Base-by-base conservation (phyloP, 768 basidiomycete species). In the Mycena pura region DNA sequence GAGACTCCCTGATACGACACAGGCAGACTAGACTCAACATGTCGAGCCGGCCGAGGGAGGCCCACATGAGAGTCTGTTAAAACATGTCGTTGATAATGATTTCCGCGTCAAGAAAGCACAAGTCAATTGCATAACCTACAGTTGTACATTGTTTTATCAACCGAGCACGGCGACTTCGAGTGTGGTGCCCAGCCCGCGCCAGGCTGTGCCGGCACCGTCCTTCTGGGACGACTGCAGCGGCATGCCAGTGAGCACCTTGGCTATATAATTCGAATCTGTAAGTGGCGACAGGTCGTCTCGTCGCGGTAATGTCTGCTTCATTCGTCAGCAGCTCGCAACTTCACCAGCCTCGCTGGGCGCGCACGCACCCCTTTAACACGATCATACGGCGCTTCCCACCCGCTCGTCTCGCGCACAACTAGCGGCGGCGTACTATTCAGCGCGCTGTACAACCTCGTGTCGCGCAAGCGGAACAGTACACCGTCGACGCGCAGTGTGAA, bases 401-500 rank as follows among this genome's bases (percentile, higher is more conserved):
- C 97, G 55, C 86, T 88, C 19, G 83, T 79, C 72, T 99, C 95
- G 38, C 92, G 84, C 5, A 98, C 82, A 38, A 99, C 72, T 29
- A 85, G 70, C 1, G 86, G 85, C 7, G 86, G 83, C 9, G 74
- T 69, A 0, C 86, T 84, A 0, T 81, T 71, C 64, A 98, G 94
- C 0, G 90, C 89, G 72, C 96, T 93, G 69, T 92, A 99, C 46
- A 97, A 79, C 39, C 97, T 84, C 0, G 95, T 95, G 69, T 99
- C 97, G 67, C 84, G 87, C 34, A 86, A 85, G 40, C 97, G 85
- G 77, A 99, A 99, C 46, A 99, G 86, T 43, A 99, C 96, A 54
- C 90, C 86, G 72, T 99, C 97, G 46, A 99, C 95, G 22, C 97
- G 87, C 6, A 99, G 82, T n/a, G 91, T 94, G 72, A 96, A 93